phyloP scores from a whole-genome alignment of 139 green algal species.

The Nannochloris sp. region DNA sequence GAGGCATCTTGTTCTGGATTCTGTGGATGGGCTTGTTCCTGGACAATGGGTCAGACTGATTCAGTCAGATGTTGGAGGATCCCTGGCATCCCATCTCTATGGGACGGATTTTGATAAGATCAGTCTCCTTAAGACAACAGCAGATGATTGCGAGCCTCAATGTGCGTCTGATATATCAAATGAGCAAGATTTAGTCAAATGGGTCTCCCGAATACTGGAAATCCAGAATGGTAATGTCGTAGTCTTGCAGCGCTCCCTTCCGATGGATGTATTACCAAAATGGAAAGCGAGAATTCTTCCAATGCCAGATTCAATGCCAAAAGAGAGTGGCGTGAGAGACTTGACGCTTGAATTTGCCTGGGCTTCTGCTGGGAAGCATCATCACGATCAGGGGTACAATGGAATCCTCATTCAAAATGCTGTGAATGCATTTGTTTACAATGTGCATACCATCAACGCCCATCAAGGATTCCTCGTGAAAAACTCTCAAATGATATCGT shows the following conservation, averaged over 20 bases:
- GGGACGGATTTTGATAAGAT: not conserved
- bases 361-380: not conserved
- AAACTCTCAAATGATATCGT: not conserved
- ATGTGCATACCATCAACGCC: constrained; percentile 5
- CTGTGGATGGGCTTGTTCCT: not conserved
- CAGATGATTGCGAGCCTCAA: not conserved
- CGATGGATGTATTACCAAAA: constrained; percentile 2
- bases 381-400: constrained; percentile 7
- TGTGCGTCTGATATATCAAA: not conserved
- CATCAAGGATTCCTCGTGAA: not conserved
- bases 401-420: constrained; percentile 5
- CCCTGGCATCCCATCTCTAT: constrained; percentile 2
- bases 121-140: not conserved
- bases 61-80: constrained; percentile 1
- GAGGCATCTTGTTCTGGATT: not conserved
- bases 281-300: constrained; percentile 2
- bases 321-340: constrained; percentile 5
- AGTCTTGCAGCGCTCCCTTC: constrained; percentile 4
- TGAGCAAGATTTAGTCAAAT: constrained; percentile 7
- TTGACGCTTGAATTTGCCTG: constrained; percentile 6
- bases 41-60: constrained; percentile 10
- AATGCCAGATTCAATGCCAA: not conserved
- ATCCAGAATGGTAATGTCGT: not conserved
- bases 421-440: constrained; percentile 6
- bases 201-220: not conserved